Base-by-base conservation (phyloP, 2,329 filamentous ascomycete species). In the Botrytis fabae region DNA sequence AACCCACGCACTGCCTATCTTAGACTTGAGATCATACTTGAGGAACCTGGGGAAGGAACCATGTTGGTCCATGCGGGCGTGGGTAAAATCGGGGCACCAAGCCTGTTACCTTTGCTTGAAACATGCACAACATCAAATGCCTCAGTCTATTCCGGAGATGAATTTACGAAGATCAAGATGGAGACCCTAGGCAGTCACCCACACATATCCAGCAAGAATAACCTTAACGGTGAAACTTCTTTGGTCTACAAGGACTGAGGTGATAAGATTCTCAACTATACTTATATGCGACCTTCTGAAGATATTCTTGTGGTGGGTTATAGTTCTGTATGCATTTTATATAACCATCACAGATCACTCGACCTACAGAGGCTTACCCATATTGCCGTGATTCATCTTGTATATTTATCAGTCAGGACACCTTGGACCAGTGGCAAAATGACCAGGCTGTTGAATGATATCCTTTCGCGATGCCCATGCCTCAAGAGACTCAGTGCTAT, bases 41-140 rank as follows among this genome's bases (percentile, higher is more conserved):
- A 6, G 51, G 3, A n/a, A 12, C 14, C 0, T 28, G 22, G n/a
- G 0, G 48, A 51, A n/a, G 48, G 12, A n/a, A 14, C 14, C 25
- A 14, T 6, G 1, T n/a, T 12, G 12, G 2, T 28, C 2, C n/a
- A 18, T 28, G 1, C 3, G 2, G 28, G 25, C 0, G 25, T 28
- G n/a, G 1, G 3, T 16, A 54, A 28, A 18, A 18, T 2, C 51
- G 18, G 6, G 51, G 2, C 51, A 18, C 12, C n/a, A 18, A 6
- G n/a, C n/a, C 51, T 54, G 14, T 28, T 54, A 28, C 2, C 51
- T 54, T 9, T 54, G 8, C 51, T 54, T n/a, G 51, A 54, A 54
- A 54, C n/a, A 54, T 54, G 51, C 51, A 28, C 7, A 54, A 28
- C n/a, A 8, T 32, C 51, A 9, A 57, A 57, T 57, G 14, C 51